Conservation (phyloP, 2,329 filamentous ascomycete species). For the Pseudodiploospora longispora region DNA sequence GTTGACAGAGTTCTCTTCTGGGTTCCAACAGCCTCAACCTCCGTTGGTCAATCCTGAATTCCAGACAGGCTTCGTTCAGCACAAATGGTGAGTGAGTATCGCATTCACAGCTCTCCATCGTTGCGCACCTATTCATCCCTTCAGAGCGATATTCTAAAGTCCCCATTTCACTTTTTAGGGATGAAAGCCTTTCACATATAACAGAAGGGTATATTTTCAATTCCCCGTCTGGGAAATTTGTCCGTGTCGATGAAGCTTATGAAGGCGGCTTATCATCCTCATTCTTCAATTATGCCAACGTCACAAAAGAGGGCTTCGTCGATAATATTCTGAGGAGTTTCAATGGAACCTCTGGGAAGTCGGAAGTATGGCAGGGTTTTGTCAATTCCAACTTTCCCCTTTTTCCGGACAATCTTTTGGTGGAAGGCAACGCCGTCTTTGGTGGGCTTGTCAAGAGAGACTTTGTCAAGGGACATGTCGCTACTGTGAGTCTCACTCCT, state of each 20-base stretch:
- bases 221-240: constrained; percentile 20
- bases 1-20: constrained; percentile 19
- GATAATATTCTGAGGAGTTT: constrained; percentile 27
- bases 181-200: constrained; percentile 30
- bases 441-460: constrained; percentile 14
- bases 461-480: constrained; percentile 13
- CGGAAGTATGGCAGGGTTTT: constrained; percentile 23
- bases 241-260: constrained; percentile 24
- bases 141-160: not conserved
- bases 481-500: constrained; percentile 14
- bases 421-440: constrained; percentile 17
- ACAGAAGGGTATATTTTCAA: constrained; percentile 26
- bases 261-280: constrained; percentile 21
- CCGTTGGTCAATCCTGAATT: constrained; percentile 24
- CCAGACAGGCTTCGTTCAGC: constrained; percentile 26
- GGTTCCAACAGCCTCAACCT: constrained; percentile 24
- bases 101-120: rapidly evolving
- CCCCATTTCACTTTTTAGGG: constrained; percentile 15
- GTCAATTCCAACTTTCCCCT: constrained; percentile 31
- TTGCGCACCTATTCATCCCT: not conserved
- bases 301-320: constrained; percentile 25
- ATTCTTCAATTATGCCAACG: constrained; percentile 27
- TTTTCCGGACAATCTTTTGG: constrained; percentile 20
- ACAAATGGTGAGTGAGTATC: constrained; percentile 25
- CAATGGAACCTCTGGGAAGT: constrained; percentile 7